Percentiles rank a stretch among this genome's conserved stretches.
Evolutionary conservation across 805 yeast genomes (phyloP).

Genomic region (Dipodascus albidus): DNA sequence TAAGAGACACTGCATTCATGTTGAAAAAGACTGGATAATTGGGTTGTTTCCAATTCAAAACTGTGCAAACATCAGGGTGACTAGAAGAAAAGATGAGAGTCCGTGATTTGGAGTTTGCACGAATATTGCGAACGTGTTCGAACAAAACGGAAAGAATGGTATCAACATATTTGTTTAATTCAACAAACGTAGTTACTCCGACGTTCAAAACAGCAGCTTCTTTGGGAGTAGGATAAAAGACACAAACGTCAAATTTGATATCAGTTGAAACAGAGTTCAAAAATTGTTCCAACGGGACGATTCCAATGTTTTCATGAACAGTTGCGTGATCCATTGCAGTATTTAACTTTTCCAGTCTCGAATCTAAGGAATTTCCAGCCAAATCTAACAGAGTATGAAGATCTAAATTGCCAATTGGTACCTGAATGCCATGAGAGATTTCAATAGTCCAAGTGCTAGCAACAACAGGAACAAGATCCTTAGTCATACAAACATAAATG

Average conservation of each 20-base stretch:
- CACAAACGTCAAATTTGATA: constrained; percentile 61
- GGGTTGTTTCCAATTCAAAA: constrained; percentile 96
- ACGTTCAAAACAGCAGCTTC: constrained; percentile 22
- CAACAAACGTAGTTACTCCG: constrained; percentile 28
- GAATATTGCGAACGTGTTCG: constrained; percentile 49
- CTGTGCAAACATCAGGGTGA: constrained; percentile 84
- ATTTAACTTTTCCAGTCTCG: constrained; percentile 19
- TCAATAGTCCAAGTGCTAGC: constrained; percentile 12
- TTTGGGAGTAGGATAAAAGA: constrained; percentile 51
- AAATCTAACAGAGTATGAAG: constrained; percentile 5
- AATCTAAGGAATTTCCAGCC: constrained; percentile 13
- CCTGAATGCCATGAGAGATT: constrained; percentile 31
- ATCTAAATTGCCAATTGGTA: constrained; percentile 51
- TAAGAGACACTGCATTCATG: constrained; percentile 34
- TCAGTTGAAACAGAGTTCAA: constrained; percentile 43
- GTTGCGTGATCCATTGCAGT: constrained; percentile 21
- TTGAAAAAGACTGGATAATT: constrained; percentile 88
- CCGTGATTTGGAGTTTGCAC: constrained; percentile 27
- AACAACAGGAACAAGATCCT: constrained; percentile 79
- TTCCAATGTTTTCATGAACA: constrained; percentile 36
- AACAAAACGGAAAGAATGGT: constrained; percentile 59
- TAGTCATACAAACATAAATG: constrained; percentile 55
- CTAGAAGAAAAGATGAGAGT: constrained; percentile 77
- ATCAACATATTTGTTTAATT: constrained; percentile 69
- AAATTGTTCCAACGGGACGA: constrained; percentile 49